Percentiles rank a stretch among this genome's conserved stretches.
These are phyloP conservation scores for Bisporella sp. DNA, from an alignment of 2,329 filamentous ascomycete genomes.

Conservation along the genomic window DNA sequence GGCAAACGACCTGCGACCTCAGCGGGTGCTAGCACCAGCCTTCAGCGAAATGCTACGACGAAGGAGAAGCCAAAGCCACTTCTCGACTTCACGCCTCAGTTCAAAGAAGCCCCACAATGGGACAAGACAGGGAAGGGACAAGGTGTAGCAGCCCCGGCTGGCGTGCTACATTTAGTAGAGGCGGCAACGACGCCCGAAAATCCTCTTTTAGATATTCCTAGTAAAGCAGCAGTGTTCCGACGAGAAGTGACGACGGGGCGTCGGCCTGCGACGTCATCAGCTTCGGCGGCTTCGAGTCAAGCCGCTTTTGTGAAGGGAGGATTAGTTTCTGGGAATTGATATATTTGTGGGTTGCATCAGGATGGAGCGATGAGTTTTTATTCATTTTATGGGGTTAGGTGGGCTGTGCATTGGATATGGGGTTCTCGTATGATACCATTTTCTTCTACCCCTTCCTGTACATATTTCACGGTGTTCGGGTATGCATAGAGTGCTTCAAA, in stretches of 20 bases:
- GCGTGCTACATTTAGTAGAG: constrained; percentile 38
- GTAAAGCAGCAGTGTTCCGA: constrained; percentile 18
- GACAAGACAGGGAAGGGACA: constrained; percentile 44
- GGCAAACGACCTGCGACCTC: constrained; percentile 3
- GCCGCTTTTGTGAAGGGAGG: constrained; percentile 14
- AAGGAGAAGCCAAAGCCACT: constrained; percentile 44
- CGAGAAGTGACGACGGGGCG: constrained; percentile 11
- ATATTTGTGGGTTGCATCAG: too few species aligned
- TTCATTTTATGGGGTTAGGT: too few species aligned
- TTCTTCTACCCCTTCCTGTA: too few species aligned
- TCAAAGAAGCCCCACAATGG: constrained; percentile 56
- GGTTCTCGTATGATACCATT: too few species aligned
- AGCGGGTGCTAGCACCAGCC: constrained; percentile 1
- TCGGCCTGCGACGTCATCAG: constrained; percentile 5
- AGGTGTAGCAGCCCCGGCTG: constrained; percentile 34
- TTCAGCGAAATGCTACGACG: constrained; percentile 6
- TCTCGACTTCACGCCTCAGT: constrained; percentile 59
- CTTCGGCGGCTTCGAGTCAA: constrained; percentile 1
- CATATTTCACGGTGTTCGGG: too few species aligned
- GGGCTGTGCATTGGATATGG: too few species aligned
- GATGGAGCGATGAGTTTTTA: too few species aligned
- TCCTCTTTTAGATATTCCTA: constrained; percentile 10
- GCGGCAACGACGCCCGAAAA: constrained; percentile 29
- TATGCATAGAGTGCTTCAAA: too few species aligned
- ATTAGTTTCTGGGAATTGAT: constrained; percentile 3